A percentile compares a stretch with the other conserved stretches of the same genome.
Conservation (phyloP, 2,329 filamentous ascomycete species). For the Aspergillus carbonarius region DNA sequence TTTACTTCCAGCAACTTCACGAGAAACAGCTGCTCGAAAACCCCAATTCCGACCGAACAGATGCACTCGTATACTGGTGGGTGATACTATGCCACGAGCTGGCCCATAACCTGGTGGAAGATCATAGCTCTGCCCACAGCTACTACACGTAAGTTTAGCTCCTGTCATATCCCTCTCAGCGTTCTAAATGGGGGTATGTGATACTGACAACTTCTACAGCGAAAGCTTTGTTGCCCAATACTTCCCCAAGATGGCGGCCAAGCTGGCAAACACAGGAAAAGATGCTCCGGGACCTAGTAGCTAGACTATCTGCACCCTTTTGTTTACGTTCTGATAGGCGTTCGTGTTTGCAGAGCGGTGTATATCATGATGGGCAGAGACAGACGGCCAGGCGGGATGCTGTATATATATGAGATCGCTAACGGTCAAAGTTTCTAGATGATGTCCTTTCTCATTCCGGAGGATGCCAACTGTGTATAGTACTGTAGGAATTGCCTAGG, state of each 20-base stretch:
- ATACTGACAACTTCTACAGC: constrained; percentile 37
- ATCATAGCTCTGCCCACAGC: constrained; percentile 76
- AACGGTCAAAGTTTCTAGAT: not conserved
- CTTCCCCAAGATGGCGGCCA: constrained; percentile 67
- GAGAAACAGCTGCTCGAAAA: constrained; percentile 47
- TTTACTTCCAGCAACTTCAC: constrained; percentile 82
- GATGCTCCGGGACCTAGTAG: not conserved
- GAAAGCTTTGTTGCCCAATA: constrained; percentile 78
- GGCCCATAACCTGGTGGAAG: constrained; percentile 83
- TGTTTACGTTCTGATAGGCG: not conserved
- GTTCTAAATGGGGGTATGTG: not conserved
- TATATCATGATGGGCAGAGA: not conserved
- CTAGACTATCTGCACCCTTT: not conserved
- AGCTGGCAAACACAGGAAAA: constrained; percentile 39
- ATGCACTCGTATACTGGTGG: constrained; percentile 86
- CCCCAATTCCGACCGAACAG: constrained; percentile 52
- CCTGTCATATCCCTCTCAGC: not conserved
- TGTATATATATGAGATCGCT: not conserved
- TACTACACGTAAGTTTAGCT: constrained; percentile 62
- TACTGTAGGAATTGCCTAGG: no score
- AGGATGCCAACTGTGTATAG: no score
- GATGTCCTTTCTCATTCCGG: no score
- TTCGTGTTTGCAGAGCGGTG: not conserved
- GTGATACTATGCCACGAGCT: constrained; percentile 94
- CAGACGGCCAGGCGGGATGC: not conserved